Evolutionary conservation across 2,329 filamentous ascomycete species (phyloP), one percentile per base, ranked within the genome.

Genomic region (Monilinia fructigena): DNA sequence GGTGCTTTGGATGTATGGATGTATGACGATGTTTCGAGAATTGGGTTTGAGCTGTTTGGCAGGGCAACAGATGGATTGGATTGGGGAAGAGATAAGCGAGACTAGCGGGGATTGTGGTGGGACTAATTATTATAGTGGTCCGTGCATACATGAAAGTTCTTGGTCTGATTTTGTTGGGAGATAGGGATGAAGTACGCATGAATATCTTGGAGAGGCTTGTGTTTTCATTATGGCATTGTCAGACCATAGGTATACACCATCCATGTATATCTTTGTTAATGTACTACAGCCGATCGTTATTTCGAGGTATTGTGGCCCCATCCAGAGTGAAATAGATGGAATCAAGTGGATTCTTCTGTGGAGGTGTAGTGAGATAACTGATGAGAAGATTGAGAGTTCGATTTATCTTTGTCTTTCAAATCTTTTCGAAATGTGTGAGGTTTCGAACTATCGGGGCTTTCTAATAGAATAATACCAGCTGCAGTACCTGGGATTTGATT

Each of bases 131-230:
- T 35, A 3, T 1, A 16, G 14, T 60, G 31, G 58, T 50, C 58
- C 16, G 45, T 7, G 58, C 58, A 4, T 18, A 4, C 1, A 20
- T 23, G 16, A 11, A 60, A 52, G 35, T 20, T 50, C 20, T 35
- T 26, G 18, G 28, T 3, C n/a, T 38, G 45, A 1, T 60, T 60
- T 60, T 50, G 58, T 60, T 60, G 58, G 28, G 58, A 50, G 58
- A 50, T 11, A 20, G 31, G 42, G 56, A 42, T 35, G 56, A 40
- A 40, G 28, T 20, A 48, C 14, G 42, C 26, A 47, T 59, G 42
- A 35, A 59, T 16, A 45, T 35, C 20, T 59, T 18, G 45, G 10
- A 47, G 18, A 5, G 42, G 26, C 11, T 45, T 45, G 8, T n/a
- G 3, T 47, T 12, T n/a, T 35, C 3, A 47, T 6, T 20, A 3